Base-by-base conservation (phyloP, 805 yeast species). In the Barnettozyma salicaria region DNA sequence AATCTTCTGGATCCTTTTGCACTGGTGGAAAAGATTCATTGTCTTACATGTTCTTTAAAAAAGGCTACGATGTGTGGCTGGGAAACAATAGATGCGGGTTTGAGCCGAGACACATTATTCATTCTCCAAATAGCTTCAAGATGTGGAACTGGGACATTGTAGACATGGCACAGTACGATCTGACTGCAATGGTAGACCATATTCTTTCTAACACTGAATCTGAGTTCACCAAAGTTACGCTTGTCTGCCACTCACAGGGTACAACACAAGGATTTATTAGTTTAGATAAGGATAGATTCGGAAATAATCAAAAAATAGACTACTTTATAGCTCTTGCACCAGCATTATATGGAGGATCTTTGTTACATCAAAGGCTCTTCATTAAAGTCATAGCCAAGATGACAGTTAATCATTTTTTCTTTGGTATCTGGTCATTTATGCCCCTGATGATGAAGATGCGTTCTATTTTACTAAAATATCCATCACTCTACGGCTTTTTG, bases 101-200 rank as follows among this genome's bases (percentile, higher is more conserved):
- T 54, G 65, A 72, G 27, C 84, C 95, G 1, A 63, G 68, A 35
- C 95, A 89, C 62, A 58, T 66, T 41, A 58, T 58, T 39, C 68
- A 65, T 43, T 62, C 65, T 25, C 43, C 61, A 5, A 48, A 50
- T 39, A 70, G 73, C 47, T 65, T 67, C 2, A 51, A 65, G 34
- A 83, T 82, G 76, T 90, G 98, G 98, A 78, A 83, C 47, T 90
- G 98, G 98, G 90, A 85, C 52, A 70, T 92, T 34, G 60, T 69
- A n/a, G 90, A 86, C 31, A 76, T 92, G 78, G 90, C 89, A 0
- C 67, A 68, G 40, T 74, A 65, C 50, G 98, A 90, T 56, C 59
- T 92, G 28, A 83, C 95, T 1, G 68, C 84, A 14, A 64, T 90
- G 60, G 67, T 89, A 7, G 73, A 78, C 24, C 69, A 71, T 38